These are phyloP conservation scores for Diutina ranongensis DNA, from an alignment of 1,139 yeast species.

Conservation along the genomic window DNA sequence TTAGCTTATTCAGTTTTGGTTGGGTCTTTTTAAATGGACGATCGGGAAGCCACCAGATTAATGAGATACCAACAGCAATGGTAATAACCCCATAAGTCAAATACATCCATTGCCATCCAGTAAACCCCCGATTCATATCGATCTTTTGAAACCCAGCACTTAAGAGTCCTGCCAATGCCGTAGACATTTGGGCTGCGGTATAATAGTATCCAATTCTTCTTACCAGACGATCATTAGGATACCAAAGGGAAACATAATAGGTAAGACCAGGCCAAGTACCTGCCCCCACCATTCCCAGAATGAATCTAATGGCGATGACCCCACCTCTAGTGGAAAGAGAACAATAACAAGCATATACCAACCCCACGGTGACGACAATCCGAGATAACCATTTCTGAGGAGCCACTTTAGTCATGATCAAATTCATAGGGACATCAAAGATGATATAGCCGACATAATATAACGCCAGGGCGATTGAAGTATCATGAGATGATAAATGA, in stretches of 20 bases:
- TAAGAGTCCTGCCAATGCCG: conserved; percentile 77
- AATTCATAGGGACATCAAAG: conserved; percentile 82
- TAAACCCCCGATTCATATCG: conserved; percentile 56
- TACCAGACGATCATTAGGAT: conserved; percentile 69
- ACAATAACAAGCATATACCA: conserved; percentile 64
- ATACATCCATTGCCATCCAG: conserved; percentile 89
- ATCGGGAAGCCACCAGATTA: conserved; percentile 84
- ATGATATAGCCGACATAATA: conserved; percentile 76
- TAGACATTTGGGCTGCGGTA: conserved; percentile 83
- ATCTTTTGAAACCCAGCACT: conserved; percentile 81
- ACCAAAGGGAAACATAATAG: conserved; percentile 76
- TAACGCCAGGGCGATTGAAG: conserved; percentile 69
- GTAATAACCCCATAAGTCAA: conserved; percentile 67
- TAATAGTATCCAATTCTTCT: conserved; percentile 79
- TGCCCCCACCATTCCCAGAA: conserved; percentile 75
- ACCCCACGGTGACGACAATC: conserved; percentile 65
- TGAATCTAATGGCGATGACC: conserved; percentile 57
- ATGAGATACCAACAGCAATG: conserved; percentile 48
- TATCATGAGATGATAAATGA: conserved; percentile 40
- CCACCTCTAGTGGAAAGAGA: conserved; percentile 46
- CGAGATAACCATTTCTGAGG: conserved; percentile 83
- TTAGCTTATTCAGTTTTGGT: conserved; percentile 11
- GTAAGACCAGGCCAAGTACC: conserved; percentile 95
- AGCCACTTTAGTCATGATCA: conserved; percentile 70
- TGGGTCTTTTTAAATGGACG: conserved; percentile 27